A percentile compares a stretch with the other conserved stretches of the same genome.
phyloP scores from a whole-genome alignment of 148 eudicot genomes.

The Persicaria tinctoria region DNA sequence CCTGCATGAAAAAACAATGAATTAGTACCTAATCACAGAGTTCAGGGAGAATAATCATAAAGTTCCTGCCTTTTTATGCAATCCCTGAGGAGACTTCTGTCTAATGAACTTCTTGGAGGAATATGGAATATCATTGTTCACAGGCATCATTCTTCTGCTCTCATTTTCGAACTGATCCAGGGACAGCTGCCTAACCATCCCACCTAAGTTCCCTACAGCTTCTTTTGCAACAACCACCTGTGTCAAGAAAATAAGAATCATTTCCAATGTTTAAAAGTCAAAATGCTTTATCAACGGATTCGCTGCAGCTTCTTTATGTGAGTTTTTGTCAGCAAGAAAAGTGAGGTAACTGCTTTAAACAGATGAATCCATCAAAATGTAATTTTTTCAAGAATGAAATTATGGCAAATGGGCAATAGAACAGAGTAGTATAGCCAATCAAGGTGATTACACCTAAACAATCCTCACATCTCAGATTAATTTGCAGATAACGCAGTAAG shows the following conservation, averaged over 20 bases:
- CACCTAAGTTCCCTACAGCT: constrained; percentile 78
- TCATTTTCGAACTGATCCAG: constrained; percentile 98
- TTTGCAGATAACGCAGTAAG: background rate
- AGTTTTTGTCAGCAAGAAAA: no score
- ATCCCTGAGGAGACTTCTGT: constrained; percentile 89
- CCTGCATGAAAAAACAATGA: constrained; percentile 36
- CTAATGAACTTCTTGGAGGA: constrained; percentile 52
- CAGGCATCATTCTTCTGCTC: constrained; percentile 86
- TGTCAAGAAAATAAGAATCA: constrained; percentile 13
- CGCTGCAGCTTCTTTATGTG: background rate
- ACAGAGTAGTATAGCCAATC: background rate
- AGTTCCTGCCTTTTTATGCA: constrained; percentile 81
- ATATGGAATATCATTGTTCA: constrained; percentile 48
- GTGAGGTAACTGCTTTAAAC: background rate
- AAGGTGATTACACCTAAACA: background rate
- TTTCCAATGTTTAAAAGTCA: background rate
- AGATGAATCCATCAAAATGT: background rate
- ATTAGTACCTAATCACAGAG: background rate
- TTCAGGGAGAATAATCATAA: background rate
- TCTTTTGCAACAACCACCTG: constrained; percentile 99
- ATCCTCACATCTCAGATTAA: background rate
- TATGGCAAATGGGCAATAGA: background rate
- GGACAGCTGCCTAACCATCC: constrained; percentile 91
- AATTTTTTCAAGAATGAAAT: background rate
- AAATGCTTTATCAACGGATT: background rate